A percentile compares a stretch with the other conserved stretches of the same genome.
These are phyloP conservation scores for Teunomyces kruisii DNA, from an alignment of 805 yeast species.

Conservation along the genomic window DNA sequence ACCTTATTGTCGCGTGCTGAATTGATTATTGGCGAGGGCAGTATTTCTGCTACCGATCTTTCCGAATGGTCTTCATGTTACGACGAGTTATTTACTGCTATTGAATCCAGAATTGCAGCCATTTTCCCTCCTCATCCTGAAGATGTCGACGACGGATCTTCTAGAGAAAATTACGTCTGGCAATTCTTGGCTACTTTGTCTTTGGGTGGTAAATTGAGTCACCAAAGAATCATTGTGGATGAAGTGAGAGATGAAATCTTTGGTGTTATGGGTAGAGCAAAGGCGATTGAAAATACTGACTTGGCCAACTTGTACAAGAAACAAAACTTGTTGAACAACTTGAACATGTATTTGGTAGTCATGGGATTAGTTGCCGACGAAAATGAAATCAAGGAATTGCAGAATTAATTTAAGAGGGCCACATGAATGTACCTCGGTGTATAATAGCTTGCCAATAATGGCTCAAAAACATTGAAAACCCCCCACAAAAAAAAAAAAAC, in stretches of 20 bases:
- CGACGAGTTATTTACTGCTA: constrained; percentile 73
- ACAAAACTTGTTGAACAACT: constrained; percentile 66
- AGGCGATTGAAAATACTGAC: constrained; percentile 54
- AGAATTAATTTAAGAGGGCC: too few species aligned
- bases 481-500: not conserved
- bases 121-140: constrained; percentile 76
- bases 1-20: constrained; percentile 92
- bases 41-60: constrained; percentile 52
- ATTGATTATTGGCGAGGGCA: constrained; percentile 80
- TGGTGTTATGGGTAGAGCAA: constrained; percentile 79
- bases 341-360: constrained; percentile 90
- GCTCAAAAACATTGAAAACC: not conserved
- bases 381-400: constrained; percentile 79
- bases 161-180: constrained; percentile 72
- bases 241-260: constrained; percentile 92
- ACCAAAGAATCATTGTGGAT: constrained; percentile 91
- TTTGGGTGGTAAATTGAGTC: constrained; percentile 83
- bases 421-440: too few species aligned
- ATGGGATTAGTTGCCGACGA: constrained; percentile 95
- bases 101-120: constrained; percentile 73
- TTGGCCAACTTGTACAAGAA: constrained; percentile 44
- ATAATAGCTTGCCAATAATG: not conserved
- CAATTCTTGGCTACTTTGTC: constrained; percentile 94
- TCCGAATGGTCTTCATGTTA: constrained; percentile 78
- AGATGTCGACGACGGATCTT: constrained; percentile 58